Percentiles rank a stretch among this genome's conserved stretches.
Conservation (phyloP, 208 protist species). For the Acanthamoeba castellanii region DNA sequence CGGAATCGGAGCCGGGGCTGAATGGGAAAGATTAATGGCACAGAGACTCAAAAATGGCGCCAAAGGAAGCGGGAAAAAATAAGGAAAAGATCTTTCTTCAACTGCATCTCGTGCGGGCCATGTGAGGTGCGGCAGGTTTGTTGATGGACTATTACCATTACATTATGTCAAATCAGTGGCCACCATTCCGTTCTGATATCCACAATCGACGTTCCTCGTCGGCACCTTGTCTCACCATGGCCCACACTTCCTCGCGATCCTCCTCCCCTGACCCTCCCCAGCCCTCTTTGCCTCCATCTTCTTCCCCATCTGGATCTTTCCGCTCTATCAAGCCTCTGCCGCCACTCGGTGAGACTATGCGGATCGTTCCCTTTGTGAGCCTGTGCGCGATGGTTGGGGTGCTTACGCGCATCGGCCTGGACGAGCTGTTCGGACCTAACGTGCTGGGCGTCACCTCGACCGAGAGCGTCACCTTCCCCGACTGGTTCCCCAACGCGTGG, state of each 20-base stretch:
- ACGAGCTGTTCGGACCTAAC: slow-evolving; percentile 27
- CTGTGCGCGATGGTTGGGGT: slow-evolving; percentile 51
- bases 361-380: slow-evolving; percentile 15
- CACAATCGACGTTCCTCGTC: neutral
- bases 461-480: slow-evolving; percentile 28
- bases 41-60: neutral
- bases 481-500: slow-evolving; percentile 71
- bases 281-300: neutral
- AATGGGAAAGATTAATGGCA: neutral
- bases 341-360: slow-evolving; percentile 8
- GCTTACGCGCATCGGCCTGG: slow-evolving; percentile 54
- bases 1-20: neutral
- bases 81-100: neutral
- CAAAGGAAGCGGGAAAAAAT: neutral
- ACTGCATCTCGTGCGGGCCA: too few species aligned
- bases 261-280: neutral
- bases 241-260: neutral
- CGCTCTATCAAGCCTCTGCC: slow-evolving; percentile 35
- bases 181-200: neutral
- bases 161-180: neutral
- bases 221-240: neutral
- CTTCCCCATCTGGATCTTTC: neutral
- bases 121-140: neutral
- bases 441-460: slow-evolving; percentile 55
- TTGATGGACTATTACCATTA: slow-evolving; percentile 27